phyloP scores from a whole-genome alignment of 164 flowering plant species.

The Berberis thunbergii region DNA sequence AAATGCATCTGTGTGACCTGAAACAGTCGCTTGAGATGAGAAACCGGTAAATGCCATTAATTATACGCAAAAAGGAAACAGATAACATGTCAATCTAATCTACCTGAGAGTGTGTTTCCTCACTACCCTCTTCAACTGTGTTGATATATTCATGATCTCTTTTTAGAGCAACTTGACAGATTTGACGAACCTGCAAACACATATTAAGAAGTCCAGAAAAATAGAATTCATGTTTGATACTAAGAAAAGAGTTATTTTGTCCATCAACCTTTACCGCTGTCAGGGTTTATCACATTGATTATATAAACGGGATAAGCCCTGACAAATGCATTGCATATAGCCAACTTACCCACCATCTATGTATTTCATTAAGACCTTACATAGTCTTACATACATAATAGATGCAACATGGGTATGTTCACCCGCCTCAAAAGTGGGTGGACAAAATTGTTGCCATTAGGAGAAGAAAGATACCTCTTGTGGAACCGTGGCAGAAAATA shows the following conservation, averaged over 20 bases:
- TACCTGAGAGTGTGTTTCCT: constrained; percentile 93
- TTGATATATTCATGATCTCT: constrained; percentile 87
- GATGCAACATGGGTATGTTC: no score
- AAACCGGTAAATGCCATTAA: background rate
- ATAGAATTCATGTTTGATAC: background rate
- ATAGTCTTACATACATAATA: no score
- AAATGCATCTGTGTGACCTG: constrained; percentile 87
- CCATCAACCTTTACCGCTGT: no score
- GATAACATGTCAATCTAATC: background rate
- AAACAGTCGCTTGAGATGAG: constrained; percentile 13
- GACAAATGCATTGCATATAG: no score
- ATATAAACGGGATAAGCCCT: no score
- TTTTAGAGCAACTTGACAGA: constrained; percentile 83
- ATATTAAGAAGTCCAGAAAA: constrained; percentile 12
- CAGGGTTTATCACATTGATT: no score
- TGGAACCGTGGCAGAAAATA: constrained; percentile 97
- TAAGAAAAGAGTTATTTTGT: background rate
- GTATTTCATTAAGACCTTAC: no score
- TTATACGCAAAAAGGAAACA: background rate
- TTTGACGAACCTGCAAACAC: constrained; percentile 75
- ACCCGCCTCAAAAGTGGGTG: no score
- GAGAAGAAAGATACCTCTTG: constrained; percentile 45
- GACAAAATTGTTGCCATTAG: no score
- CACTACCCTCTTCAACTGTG: constrained; percentile 85
- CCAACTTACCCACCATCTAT: no score